A percentile compares a stretch with the other conserved stretches of the same genome.
Evolutionary conservation across 805 yeast genomes (phyloP).

Genomic region (Sugiyamaella boreocaroliniensis): DNA sequence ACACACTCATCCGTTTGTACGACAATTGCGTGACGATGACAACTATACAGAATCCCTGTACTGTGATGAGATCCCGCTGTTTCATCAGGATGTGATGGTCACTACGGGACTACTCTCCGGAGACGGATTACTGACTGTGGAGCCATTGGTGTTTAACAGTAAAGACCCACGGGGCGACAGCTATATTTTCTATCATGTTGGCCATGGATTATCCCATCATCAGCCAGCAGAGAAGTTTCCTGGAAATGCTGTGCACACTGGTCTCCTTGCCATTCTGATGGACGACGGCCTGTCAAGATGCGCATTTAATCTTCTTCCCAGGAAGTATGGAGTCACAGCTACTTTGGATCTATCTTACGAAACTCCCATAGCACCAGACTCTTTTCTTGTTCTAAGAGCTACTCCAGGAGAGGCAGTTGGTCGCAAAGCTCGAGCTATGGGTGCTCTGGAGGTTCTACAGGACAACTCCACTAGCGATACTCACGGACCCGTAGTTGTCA

Average conservation of each 20-base stretch:
- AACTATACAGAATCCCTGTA: slow-evolving; percentile 23
- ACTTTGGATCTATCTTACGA: slow-evolving; percentile 48
- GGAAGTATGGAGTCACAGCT: slow-evolving; percentile 80
- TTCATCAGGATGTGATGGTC: slow-evolving; percentile 18
- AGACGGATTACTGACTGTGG: slow-evolving; percentile 59
- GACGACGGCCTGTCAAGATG: slow-evolving; percentile 69
- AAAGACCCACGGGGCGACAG: slow-evolving; percentile 42
- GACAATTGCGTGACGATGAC: slow-evolving; percentile 21
- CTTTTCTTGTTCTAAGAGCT: slow-evolving; percentile 59
- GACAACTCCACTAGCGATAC: slow-evolving; percentile 7
- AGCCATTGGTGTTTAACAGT: slow-evolving; percentile 62
- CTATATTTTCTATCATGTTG: slow-evolving; percentile 63
- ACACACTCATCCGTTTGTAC: slow-evolving; percentile 18
- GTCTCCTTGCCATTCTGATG: slow-evolving; percentile 65
- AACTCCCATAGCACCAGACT: slow-evolving; percentile 44
- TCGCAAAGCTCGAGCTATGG: slow-evolving; percentile 65
- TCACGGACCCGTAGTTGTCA: slow-evolving; percentile 41
- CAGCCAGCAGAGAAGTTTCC: slow-evolving; percentile 10
- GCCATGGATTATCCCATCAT: slow-evolving; percentile 47
- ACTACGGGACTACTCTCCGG: slow-evolving; percentile 66
- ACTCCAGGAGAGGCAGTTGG: slow-evolving; percentile 57
- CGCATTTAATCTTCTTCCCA: slow-evolving; percentile 72
- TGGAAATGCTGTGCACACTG: slow-evolving; percentile 49
- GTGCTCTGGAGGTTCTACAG: slow-evolving; percentile 46
- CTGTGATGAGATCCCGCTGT: slow-evolving; percentile 23